These are phyloP conservation scores for Vigna radiata DNA, from an alignment of 306 rosid genomes.

Conservation along the genomic window DNA sequence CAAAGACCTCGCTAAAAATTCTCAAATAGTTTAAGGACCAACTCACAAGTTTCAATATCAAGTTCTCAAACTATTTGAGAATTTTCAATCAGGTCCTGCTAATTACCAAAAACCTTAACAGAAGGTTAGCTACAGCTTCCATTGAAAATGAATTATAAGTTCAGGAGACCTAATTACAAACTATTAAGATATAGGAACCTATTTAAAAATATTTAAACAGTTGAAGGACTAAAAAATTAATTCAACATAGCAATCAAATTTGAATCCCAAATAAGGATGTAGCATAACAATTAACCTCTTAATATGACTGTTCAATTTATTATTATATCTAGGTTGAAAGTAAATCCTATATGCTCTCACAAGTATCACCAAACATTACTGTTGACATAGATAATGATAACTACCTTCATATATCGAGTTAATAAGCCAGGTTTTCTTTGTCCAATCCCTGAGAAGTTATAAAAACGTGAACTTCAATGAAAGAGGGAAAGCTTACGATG, in stretches of 20 bases:
- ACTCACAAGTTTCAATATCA: not conserved
- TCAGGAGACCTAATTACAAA: not conserved
- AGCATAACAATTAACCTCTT: constrained; percentile 24
- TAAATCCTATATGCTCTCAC: constrained; percentile 20
- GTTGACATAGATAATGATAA: constrained; percentile 1
- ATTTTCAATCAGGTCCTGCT: not conserved
- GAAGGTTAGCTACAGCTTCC: not conserved
- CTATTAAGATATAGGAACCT: not conserved
- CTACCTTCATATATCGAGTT: constrained; percentile 94
- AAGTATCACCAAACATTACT: constrained; percentile 19
- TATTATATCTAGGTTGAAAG: constrained; percentile 12
- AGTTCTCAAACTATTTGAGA: not conserved
- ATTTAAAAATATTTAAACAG: not conserved
- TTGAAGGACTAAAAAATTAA: not conserved
- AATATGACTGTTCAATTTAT: constrained; percentile 1
- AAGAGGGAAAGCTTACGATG: constrained; percentile 21
- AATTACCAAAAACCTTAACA: not conserved
- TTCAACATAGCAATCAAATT: not conserved
- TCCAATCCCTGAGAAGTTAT: constrained; percentile 60
- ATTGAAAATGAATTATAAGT: not conserved
- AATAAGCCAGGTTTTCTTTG: constrained; percentile 76
- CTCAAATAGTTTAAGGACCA: not conserved
- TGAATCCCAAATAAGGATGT: constrained; percentile 33
- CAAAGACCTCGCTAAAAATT: not conserved
- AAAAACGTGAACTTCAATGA: constrained; percentile 42